These are phyloP conservation scores for Anaeromyces robustus DNA, from an alignment of 192 early-diverging fungal genomes.

Conservation along the genomic window DNA sequence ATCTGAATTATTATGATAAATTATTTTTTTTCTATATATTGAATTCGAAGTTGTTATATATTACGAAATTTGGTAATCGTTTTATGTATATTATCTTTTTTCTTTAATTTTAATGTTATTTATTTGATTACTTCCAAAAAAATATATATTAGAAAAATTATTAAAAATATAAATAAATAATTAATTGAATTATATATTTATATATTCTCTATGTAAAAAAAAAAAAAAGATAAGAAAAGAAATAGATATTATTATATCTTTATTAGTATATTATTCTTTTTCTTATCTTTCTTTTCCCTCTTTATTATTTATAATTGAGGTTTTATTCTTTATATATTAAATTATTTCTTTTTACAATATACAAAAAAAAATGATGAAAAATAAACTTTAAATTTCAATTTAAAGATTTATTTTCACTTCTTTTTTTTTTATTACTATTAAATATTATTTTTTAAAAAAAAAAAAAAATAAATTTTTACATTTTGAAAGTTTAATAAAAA, in stretches of 20 bases:
- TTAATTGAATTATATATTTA: neutral
- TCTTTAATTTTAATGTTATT: too few species aligned
- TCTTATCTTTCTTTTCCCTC: neutral
- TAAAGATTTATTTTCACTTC: neutral
- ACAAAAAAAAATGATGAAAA: neutral
- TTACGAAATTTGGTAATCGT: too few species aligned
- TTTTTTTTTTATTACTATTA: neutral
- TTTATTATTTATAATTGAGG: neutral
- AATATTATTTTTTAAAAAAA: neutral
- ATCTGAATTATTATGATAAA: too few species aligned
- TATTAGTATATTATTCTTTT: neutral
- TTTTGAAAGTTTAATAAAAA: too few species aligned
- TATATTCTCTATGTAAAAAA: neutral
- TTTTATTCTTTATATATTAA: neutral
- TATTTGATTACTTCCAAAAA: too few species aligned
- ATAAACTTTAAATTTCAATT: neutral
- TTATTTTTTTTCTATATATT: too few species aligned
- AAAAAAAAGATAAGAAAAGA: neutral
- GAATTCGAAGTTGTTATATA: too few species aligned
- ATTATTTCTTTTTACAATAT: too few species aligned
- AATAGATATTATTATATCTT: neutral
- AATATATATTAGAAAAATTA: too few species aligned
- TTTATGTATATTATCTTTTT: too few species aligned
- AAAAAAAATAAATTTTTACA: neutral
- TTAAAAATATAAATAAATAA: too few species aligned